These are phyloP conservation scores for Fonsecaea nubica DNA, from an alignment of 2,329 filamentous ascomycete genomes.

Conservation along the genomic window DNA sequence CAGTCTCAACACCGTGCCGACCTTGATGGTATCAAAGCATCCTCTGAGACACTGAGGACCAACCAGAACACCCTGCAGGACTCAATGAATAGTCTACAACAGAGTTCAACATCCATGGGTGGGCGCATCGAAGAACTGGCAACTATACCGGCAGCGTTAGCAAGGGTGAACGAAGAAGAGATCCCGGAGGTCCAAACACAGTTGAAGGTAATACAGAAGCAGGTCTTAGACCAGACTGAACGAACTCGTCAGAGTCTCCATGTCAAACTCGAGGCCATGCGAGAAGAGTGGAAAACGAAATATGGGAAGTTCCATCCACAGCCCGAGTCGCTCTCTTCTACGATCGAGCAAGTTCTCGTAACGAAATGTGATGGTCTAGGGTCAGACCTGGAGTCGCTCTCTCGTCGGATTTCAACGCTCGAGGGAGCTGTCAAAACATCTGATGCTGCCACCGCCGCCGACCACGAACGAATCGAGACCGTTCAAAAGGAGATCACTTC, in stretches of 20 bases:
- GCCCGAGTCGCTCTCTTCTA: no score
- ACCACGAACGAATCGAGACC: conserved; percentile 6
- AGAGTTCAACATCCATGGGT: neutral
- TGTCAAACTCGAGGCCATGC: conserved; percentile 1
- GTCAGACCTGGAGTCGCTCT: neutral
- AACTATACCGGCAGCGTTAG: neutral
- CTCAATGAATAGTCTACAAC: neutral
- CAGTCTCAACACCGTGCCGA: neutral
- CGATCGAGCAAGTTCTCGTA: no score
- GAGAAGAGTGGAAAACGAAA: no score
- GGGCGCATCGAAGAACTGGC: neutral
- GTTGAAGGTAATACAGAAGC: neutral
- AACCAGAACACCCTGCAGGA: neutral
- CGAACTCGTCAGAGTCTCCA: conserved; percentile 8
- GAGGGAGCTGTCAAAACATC: no score
- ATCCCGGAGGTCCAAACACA: neutral
- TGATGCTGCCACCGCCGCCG: neutral
- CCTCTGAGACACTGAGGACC: no score
- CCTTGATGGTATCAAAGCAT: neutral
- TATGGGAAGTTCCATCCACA: no score
- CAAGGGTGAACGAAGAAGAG: neutral
- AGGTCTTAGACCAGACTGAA: neutral
- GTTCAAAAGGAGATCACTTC: neutral
- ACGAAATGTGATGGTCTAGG: neutral
- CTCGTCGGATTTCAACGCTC: neutral